Base-by-base conservation (phyloP, 495 filamentous ascomycete species). In the Daldinia bambusicola region DNA sequence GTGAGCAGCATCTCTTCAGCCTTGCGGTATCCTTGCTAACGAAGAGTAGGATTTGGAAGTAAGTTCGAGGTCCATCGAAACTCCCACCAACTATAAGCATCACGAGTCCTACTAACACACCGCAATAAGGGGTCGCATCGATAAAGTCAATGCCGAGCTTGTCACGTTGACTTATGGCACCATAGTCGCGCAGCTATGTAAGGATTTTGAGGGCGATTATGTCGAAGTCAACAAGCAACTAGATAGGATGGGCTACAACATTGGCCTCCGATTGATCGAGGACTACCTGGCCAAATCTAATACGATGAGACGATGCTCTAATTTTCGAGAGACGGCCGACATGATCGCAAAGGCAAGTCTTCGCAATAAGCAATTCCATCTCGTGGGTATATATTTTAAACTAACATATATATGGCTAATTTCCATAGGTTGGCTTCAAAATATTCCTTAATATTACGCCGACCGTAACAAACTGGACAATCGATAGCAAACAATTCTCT, bases 171-270 rank as follows among this genome's bases (percentile, higher is more conserved):
- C 95, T 43, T 99, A 99, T 77, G 95, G 95, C 67, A 98, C 96
- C 13, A 97, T 99, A 72, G 95, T 99, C 61, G 91, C 93, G 41
- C 95, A 98, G 80, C 86, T 99, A 59, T 97, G 94, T 82, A 94
- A 95, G 78, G 95, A 99, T 84, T 97, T 91, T 75, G 93, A 97
- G 68, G 89, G 88, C 67, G 91, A 98, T 80, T 99, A 99, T 74
- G 85, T 88, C 56, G 92, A 98, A 78, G 95, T 93, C 78, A 99
- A 99, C 82, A 93, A 93, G 81, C 95, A 99, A 78, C 84, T 99
- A 51, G 95, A 99, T 76, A 96, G 93, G 82, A 99, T 99, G 95
- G 95, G 95, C 40, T 97, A 98, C 84, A 98, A 97, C 72, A 98
- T 99, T 65, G 95, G 95, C 7, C 86, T 98, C 79, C 92, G 95